Conservation (phyloP, 78 protist species). For the Carpediemonas membranifera region DNA sequence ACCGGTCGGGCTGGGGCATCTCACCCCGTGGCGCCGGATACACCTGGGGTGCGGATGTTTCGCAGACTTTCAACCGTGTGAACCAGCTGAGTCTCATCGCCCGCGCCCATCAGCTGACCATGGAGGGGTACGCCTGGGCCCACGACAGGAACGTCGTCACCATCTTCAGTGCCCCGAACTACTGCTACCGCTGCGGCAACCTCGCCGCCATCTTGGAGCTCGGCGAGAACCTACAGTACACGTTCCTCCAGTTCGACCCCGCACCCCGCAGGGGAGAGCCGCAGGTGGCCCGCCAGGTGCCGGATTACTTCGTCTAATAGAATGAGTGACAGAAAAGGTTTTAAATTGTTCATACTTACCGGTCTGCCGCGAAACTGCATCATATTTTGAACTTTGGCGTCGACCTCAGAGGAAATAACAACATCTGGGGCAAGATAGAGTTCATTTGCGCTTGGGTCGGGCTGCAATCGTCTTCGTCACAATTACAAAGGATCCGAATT, state of each 20-base stretch:
- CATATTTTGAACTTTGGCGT: too few relatives aligned
- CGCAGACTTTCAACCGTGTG: constrained; percentile 69
- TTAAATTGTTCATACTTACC: too few relatives aligned
- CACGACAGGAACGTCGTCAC: constrained; percentile 63
- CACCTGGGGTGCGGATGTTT: constrained; percentile 77
- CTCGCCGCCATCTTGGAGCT: constrained; percentile 59
- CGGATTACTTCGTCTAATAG: constrained; percentile 76
- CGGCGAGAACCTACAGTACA: constrained; percentile 32
- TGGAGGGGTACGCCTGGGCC: constrained; percentile 92
- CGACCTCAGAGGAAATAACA: too few relatives aligned
- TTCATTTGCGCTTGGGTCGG: too few relatives aligned
- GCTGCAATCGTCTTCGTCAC: too few relatives aligned
- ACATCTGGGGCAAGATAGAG: too few relatives aligned
- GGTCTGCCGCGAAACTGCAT: too few relatives aligned
- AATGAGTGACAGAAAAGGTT: too few relatives aligned
- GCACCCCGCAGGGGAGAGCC: constrained; percentile 94
- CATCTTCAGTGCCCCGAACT: constrained; percentile 25
- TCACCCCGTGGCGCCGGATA: constrained; percentile 94
- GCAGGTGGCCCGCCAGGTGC: constrained; percentile 76
- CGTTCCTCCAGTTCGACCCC: constrained; percentile 83
- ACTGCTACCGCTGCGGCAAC: constrained; percentile 35
- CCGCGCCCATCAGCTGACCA: constrained; percentile 92
- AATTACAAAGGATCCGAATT: too few relatives aligned
- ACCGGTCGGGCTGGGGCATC: constrained; percentile 26
- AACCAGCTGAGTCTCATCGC: constrained; percentile 63